These are phyloP conservation scores for Claviceps fusiformis DNA, from an alignment of 2,329 filamentous ascomycete species.

Conservation along the genomic window DNA sequence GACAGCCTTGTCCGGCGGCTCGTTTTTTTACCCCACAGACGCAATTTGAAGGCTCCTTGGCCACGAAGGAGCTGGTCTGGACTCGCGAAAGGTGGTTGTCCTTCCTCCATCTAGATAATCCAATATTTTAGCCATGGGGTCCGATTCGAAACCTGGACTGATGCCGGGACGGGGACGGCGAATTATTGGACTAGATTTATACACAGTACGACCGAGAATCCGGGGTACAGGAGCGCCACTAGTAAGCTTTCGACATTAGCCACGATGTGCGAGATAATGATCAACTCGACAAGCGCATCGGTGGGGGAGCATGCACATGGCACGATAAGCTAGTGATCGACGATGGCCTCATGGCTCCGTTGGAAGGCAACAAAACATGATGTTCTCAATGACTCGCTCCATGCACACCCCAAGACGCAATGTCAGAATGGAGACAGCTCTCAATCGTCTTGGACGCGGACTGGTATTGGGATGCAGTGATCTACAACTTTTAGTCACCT, in stretches of 20 bases:
- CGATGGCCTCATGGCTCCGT: not conserved
- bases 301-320: not conserved
- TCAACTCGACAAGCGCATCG: not conserved
- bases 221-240: conserved; percentile 1
- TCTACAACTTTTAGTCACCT: no score
- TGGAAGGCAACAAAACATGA: not conserved
- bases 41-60: not conserved
- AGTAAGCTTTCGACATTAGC: not conserved
- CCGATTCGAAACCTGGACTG: not conserved
- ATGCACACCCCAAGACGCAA: not conserved
- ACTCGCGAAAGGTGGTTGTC: not conserved
- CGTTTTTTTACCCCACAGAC: not conserved
- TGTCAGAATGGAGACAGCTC: not conserved
- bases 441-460: not conserved
- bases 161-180: not conserved
- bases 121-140: not conserved
- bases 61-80: not conserved
- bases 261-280: not conserved
- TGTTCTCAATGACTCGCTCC: not conserved
- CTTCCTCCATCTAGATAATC: not conserved
- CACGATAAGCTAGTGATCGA: not conserved
- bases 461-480: no score
- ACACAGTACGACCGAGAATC: conserved; percentile 1
- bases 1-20: not conserved
- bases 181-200: not conserved